Conservation (phyloP, 2,329 filamentous ascomycete genomes). For the Aspergillus felis region DNA sequence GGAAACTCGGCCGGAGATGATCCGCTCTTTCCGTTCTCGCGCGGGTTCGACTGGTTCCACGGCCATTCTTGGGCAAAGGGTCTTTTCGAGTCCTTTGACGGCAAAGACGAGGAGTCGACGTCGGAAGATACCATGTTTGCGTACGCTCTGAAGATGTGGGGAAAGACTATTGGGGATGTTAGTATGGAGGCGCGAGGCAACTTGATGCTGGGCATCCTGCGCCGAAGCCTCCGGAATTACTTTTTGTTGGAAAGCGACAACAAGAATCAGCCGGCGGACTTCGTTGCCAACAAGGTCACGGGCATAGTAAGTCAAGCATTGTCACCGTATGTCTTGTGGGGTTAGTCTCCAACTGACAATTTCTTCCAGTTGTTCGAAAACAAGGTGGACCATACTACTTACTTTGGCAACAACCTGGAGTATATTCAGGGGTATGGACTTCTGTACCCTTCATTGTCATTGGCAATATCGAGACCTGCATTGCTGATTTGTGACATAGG, state of each 20-base stretch:
- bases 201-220: constrained; percentile 75
- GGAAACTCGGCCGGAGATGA: constrained; percentile 72
- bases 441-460: neutral
- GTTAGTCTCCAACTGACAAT: constrained; percentile 23
- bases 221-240: constrained; percentile 70
- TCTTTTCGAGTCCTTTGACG: constrained; percentile 51
- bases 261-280: constrained; percentile 66
- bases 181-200: constrained; percentile 80
- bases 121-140: constrained; percentile 86
- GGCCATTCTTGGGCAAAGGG: constrained; percentile 87
- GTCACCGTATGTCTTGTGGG: neutral
- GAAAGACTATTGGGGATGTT: constrained; percentile 66
- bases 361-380: constrained; percentile 72
- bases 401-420: constrained; percentile 71
- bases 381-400: constrained; percentile 90
- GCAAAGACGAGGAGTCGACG: constrained; percentile 67
- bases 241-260: constrained; percentile 76
- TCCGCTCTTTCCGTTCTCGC: constrained; percentile 72
- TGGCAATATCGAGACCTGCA: neutral
- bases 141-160: constrained; percentile 95
- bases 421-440: constrained; percentile 57
- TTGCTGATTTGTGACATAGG: constrained; percentile 46
- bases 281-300: constrained; percentile 71
- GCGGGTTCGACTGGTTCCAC: constrained; percentile 89
- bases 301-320: constrained; percentile 46